These are phyloP conservation scores for Evansstolkia leycettana DNA, from an alignment of 495 filamentous ascomycete species.

Conservation along the genomic window DNA sequence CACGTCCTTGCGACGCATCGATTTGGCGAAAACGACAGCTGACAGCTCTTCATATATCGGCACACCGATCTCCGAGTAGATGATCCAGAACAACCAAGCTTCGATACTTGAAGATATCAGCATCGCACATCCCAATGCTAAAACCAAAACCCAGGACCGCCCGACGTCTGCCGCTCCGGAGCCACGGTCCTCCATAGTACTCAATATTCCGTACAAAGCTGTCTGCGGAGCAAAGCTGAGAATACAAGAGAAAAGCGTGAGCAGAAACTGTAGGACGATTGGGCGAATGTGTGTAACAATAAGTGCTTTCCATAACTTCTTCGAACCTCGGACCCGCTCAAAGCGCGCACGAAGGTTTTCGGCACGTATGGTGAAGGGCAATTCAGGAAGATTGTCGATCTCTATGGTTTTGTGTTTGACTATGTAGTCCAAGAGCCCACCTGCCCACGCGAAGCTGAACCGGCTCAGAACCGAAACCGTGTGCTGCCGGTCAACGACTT, in stretches of 20 bases:
- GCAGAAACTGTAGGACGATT: conserved; percentile 40
- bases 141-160: conserved; percentile 63
- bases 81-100: conserved; percentile 51
- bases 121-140: conserved; percentile 45
- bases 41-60: conserved; percentile 60
- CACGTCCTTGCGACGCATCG: conserved; percentile 69
- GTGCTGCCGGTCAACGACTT: conserved; percentile 49
- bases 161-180: conserved; percentile 20
- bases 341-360: conserved; percentile 30
- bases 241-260: conserved; percentile 41
- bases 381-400: conserved; percentile 44
- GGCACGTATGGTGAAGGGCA: conserved; percentile 16
- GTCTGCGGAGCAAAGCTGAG: conserved; percentile 59
- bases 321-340: conserved; percentile 31
- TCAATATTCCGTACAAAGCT: conserved; percentile 52
- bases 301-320: conserved; percentile 51
- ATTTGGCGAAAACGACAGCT: conserved; percentile 63
- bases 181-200: conserved; percentile 44
- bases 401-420: conserved; percentile 43
- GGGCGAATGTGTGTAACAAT: conserved; percentile 39
- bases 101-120: conserved; percentile 45
- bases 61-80: conserved; percentile 48
- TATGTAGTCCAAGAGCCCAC: conserved; percentile 37
- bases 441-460: conserved; percentile 55
- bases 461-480: conserved; percentile 47